Evolutionary conservation across 257 asterid genomes (phyloP).

Genomic region (Solanum commersonii): DNA sequence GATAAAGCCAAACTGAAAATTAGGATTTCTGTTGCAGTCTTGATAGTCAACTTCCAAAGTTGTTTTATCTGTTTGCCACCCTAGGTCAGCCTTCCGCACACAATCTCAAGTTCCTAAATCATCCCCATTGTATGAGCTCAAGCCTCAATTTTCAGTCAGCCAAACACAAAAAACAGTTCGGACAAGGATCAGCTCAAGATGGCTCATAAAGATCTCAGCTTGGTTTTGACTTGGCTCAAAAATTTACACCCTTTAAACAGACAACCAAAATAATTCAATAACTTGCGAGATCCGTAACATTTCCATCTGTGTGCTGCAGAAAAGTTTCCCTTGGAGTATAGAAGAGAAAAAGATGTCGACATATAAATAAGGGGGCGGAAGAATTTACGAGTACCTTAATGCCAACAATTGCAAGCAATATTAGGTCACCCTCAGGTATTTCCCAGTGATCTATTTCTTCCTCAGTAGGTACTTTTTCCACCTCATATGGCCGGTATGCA

Average conservation of each 20-base stretch:
- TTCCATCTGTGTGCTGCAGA: background rate
- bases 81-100: background rate
- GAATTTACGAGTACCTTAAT: slow-evolving; percentile 48
- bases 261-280: background rate
- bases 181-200: background rate
- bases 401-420: slow-evolving; percentile 83
- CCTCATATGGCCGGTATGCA: slow-evolving; percentile 45
- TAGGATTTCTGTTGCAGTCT: background rate
- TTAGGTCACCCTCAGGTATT: slow-evolving; percentile 74
- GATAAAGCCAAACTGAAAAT: background rate
- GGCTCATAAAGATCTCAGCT: background rate
- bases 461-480: slow-evolving; percentile 55
- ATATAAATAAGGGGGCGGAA: background rate
- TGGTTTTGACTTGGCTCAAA: background rate
- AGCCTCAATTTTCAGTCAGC: background rate
- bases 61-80: background rate
- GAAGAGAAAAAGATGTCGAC: background rate
- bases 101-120: background rate
- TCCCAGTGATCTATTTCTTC: slow-evolving; percentile 72
- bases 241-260: background rate
- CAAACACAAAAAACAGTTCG: background rate
- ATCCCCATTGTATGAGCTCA: background rate
- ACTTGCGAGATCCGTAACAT: background rate
- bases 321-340: background rate
- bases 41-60: background rate